A percentile compares a stretch with the other conserved stretches of the same genome.
These are phyloP conservation scores for Emergomyces orientalis DNA, from an alignment of 2,329 filamentous ascomycete genomes.

Conservation along the genomic window DNA sequence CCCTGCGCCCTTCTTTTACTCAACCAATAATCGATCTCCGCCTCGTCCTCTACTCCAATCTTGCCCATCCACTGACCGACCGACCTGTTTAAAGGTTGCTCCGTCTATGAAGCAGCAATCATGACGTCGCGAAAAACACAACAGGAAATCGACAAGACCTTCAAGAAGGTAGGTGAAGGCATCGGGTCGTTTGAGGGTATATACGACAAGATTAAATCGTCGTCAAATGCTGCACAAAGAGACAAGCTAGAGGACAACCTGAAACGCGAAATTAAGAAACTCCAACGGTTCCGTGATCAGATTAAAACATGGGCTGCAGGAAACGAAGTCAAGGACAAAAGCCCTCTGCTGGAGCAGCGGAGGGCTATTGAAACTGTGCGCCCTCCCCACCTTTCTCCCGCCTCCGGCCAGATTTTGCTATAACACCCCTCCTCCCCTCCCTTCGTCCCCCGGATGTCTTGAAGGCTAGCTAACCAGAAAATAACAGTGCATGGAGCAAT, in stretches of 20 bases:
- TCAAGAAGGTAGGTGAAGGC: conserved; percentile 95
- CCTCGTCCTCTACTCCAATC: not conserved
- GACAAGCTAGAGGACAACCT: conserved; percentile 97
- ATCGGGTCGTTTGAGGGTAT: conserved; percentile 87
- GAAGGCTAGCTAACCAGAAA: conserved; percentile 11
- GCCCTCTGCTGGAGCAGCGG: conserved; percentile 82
- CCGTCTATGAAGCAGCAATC: conserved; percentile 26
- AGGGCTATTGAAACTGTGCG: conserved; percentile 91
- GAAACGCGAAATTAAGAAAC: conserved; percentile 99
- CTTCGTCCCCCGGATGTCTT: conserved; percentile 9
- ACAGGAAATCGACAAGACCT: conserved; percentile 98
- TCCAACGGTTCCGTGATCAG: conserved; percentile 92
- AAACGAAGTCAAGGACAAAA: conserved; percentile 99
- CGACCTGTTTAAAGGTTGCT: conserved; percentile 1
- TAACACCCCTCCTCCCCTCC: not conserved
- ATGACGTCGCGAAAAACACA: conserved; percentile 96
- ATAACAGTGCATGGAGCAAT: conserved; percentile 73
- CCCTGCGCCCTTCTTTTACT: too few species aligned
- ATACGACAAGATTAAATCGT: conserved; percentile 94
- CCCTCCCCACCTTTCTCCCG: not conserved
- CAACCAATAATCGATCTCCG: not conserved
- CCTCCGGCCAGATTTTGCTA: not conserved
- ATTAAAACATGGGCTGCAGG: conserved; percentile 99
- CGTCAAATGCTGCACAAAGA: conserved; percentile 87
- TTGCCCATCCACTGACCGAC: not conserved